These are phyloP conservation scores for Didymella pomorum DNA, from an alignment of 2,329 filamentous ascomycete species.

Conservation along the genomic window DNA sequence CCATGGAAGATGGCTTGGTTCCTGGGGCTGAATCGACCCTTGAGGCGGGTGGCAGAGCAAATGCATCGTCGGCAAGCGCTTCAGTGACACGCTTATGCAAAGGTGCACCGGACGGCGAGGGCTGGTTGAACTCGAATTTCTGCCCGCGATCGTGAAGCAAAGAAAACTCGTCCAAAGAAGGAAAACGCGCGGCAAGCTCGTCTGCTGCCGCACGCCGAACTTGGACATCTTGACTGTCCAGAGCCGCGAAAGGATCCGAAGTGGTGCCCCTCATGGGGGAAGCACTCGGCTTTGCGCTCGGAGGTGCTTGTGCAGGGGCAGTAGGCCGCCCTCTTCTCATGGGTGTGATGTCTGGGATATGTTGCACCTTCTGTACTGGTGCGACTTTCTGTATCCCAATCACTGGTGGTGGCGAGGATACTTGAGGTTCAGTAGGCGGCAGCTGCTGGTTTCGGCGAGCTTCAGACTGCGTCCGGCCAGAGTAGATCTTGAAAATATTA, in stretches of 20 bases:
- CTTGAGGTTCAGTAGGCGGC: slow-evolving; percentile 63
- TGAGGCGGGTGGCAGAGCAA: slow-evolving; percentile 61
- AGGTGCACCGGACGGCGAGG: slow-evolving; percentile 53
- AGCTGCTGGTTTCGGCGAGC: slow-evolving; percentile 66
- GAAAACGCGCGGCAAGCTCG: slow-evolving; percentile 85
- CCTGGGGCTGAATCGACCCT: slow-evolving; percentile 41
- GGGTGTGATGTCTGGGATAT: slow-evolving; percentile 87
- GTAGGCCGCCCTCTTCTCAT: slow-evolving; percentile 88
- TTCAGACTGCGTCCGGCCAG: slow-evolving; percentile 69
- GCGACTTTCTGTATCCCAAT: slow-evolving; percentile 84
- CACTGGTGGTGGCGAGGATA: slow-evolving; percentile 62
- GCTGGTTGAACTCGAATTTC: slow-evolving; percentile 79
- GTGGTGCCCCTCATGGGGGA: slow-evolving; percentile 74
- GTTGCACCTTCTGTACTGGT: slow-evolving; percentile 72
- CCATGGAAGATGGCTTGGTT: slow-evolving; percentile 38
- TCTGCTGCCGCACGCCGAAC: slow-evolving; percentile 66
- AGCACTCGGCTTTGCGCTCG: slow-evolving; percentile 64
- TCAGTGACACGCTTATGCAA: slow-evolving; percentile 74
- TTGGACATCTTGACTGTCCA: slow-evolving; percentile 72
- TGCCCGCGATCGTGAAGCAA: slow-evolving; percentile 83
- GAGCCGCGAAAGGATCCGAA: slow-evolving; percentile 87
- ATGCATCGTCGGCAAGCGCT: slow-evolving; percentile 84
- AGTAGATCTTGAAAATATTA: slow-evolving; percentile 57
- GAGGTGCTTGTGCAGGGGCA: slow-evolving; percentile 56
- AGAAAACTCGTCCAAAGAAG: slow-evolving; percentile 91